Evolutionary conservation across 805 yeast species (phyloP), one percentile per base, ranked within the genome.

Genomic region (Babjeviella inositovora): DNA sequence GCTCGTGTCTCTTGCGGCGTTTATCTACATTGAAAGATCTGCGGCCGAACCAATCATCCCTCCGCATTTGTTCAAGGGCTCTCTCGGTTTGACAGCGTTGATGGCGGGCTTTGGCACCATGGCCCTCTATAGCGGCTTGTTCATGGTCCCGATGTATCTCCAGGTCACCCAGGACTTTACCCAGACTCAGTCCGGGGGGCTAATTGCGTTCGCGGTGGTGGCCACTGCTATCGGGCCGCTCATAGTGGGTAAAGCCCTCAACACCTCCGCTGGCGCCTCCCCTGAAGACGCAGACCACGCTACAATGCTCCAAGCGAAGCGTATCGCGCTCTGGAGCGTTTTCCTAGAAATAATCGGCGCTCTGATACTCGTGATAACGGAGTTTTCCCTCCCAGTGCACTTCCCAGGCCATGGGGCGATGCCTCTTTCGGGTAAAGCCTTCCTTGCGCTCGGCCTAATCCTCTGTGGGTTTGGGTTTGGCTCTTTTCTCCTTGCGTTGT

Each of bases 21-120:
- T 51, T 28, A 20, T 38, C 11, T 18, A 34, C 8, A 44, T 56
- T 8, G 64, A 57, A 32, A 45, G 36, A 17, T 36, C 30, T 35
- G 14, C 43, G 11, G 53, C 56, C 11, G 61, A 56, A 18, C 54
- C 41, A 23, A 43, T 58, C 20, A 42, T 57, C n/a, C 62, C 62
- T 8, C 44, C 53, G 4, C 32, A 35, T 10, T 38, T 54, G 3
- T 37, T 57, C 25, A 42, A 42, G 23, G 64, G 64, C 5, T 30
- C 48, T 8, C 31, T 58, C 10, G 49, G 61, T 16, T 25, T 48
- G 2, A 41, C 57, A 2, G 56, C 57, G 0, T 32, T 53, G 14
- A 37, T 44, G 11, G 45, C 52, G 5, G 42, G 51, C 26, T 45
- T 54, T 26, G 55, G 53, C 11, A 33, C 58, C 1, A 38, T 52